Conservation (phyloP, 305 asterid genomes). For the Fraxinus baroniana region DNA sequence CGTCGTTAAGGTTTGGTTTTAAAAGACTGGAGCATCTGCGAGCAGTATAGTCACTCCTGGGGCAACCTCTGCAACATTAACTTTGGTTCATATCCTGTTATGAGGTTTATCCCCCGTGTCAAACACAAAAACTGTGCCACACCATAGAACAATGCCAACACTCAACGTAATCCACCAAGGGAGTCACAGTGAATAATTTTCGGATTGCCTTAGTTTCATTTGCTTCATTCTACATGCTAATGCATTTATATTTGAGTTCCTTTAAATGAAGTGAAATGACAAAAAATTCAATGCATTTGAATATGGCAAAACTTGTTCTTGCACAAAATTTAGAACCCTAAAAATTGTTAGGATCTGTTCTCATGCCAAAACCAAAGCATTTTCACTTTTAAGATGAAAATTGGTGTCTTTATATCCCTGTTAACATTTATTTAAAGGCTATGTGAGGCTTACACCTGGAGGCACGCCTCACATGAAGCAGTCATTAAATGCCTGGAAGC, state of each 20-base stretch:
- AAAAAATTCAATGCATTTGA: neutral
- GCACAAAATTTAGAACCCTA: neutral
- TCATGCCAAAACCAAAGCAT: neutral
- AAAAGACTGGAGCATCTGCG: slow-evolving; percentile 61
- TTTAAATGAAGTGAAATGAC: neutral
- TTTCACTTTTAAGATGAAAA: neutral
- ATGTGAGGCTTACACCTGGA: neutral
- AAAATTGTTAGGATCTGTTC: neutral
- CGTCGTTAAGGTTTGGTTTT: slow-evolving; percentile 58
- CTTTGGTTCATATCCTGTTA: slow-evolving; percentile 59
- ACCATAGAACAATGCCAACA: slow-evolving; percentile 7
- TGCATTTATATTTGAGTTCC: neutral
- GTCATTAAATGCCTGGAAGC: neutral
- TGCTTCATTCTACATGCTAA: neutral
- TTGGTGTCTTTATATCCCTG: neutral
- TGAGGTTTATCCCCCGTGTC: slow-evolving; percentile 43
- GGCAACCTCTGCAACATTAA: slow-evolving; percentile 92
- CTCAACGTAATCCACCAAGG: neutral
- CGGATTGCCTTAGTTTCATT: neutral
- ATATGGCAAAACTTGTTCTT: neutral
- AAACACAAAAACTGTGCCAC: slow-evolving; percentile 36
- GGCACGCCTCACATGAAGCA: neutral
- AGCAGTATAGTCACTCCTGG: slow-evolving; percentile 65
- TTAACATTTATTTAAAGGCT: neutral
- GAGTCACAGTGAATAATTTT: neutral